Evolutionary conservation across 2,329 filamentous ascomycete species (phyloP), one percentile per base, ranked within the genome.

Genomic region (Exophiala alcalophila): DNA sequence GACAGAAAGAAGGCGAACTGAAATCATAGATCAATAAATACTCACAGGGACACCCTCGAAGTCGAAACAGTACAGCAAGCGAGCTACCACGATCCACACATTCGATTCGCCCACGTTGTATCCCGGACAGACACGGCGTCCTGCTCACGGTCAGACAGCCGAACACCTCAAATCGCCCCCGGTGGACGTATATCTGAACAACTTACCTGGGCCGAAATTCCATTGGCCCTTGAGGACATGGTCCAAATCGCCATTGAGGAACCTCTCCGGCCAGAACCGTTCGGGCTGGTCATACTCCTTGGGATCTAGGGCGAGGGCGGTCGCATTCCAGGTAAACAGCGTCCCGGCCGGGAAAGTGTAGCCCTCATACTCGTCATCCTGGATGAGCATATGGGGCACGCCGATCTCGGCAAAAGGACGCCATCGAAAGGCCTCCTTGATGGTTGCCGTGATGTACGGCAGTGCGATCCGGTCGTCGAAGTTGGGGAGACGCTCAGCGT

Each of bases 321-420:
- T 71, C 1, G 64, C 64, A 49, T 72, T 72, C 12, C 63, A 64
- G 1, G 72, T 48, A 1, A 78, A 59, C 0, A 65, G 66, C 0
- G 73, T 74, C 0, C 68, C 72, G 2, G 66, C 63, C 2, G 74
- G 72, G 19, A 77, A 72, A 7, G 65, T 59, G 51, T 70, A 74
- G 11, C 70, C 71, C 34, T 67, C 65, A 51, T 72, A 53, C 40
- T 53, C 50, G 23, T 53, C 50, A 26, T 53, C 47, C 16, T 53
- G 59, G 54, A 24, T 61, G 37, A 47, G 49, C 15, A 43, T 26
- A 20, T 40, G 39, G 2, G 50, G 73, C 1, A 69, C 65, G 0
- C 68, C 71, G 0, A 71, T 52, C 34, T 48, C 44, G 3, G 60
- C 57, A 18, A 59, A 60, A 3, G 59, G 59, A 20, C 66, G 64